These are phyloP conservation scores for Clitoria ternatea DNA, from an alignment of 306 rosid species.

Conservation along the genomic window DNA sequence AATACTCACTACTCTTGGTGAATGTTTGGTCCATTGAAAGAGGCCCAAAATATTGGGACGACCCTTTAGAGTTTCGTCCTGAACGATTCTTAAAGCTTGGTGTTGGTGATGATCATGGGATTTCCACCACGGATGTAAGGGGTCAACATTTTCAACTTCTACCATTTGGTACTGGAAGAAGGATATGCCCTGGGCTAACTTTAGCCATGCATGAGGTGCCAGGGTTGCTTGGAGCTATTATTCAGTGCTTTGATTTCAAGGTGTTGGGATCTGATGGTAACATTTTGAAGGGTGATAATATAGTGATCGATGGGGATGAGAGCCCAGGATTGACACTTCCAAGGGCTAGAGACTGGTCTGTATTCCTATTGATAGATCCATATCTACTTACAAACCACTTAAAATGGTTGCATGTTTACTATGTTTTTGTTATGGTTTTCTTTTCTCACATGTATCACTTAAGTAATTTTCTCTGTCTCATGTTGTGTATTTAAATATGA, in stretches of 20 bases:
- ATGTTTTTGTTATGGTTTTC: too few relatives aligned
- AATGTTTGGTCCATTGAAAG: constrained; percentile 46
- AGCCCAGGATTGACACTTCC: constrained; percentile 36
- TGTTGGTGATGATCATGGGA: neutral
- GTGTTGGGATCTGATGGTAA: neutral
- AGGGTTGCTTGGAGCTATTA: constrained; percentile 12
- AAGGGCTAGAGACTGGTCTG: constrained; percentile 21
- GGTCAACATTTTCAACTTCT: constrained; percentile 29
- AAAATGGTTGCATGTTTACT: neutral
- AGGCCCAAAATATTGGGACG: constrained; percentile 32
- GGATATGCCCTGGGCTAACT: constrained; percentile 33
- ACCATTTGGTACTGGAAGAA: constrained; percentile 49
- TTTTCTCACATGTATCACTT: too few relatives aligned
- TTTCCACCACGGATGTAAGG: neutral
- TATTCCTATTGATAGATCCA: constrained; percentile 4
- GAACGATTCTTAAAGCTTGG: constrained; percentile 13
- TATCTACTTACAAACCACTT: neutral
- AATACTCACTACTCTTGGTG: neutral
- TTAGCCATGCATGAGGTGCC: constrained; percentile 33
- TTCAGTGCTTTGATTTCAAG: constrained; percentile 45
- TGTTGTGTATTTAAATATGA: too few relatives aligned
- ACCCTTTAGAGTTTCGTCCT: constrained; percentile 33
- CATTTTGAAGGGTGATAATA: neutral
- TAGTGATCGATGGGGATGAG: constrained; percentile 9
- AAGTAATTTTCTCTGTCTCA: too few relatives aligned